Percentiles rank a stretch among this genome's conserved stretches.
phyloP scores from a whole-genome alignment of 2,329 filamentous ascomycete species.

The Aspergillus brunneoviolaceus region DNA sequence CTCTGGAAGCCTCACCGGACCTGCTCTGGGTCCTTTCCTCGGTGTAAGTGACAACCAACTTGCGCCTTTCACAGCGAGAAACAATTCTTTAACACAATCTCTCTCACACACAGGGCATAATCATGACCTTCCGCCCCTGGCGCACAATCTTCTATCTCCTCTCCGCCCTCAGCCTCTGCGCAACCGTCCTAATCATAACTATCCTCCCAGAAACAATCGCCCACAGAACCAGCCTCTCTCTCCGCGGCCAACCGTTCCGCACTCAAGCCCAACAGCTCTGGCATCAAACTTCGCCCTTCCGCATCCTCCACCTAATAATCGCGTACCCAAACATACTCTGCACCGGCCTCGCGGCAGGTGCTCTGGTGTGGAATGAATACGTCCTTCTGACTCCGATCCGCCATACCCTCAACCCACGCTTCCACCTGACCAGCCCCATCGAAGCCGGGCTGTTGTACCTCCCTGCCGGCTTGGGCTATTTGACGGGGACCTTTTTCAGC shows the following conservation, averaged over 20 bases:
- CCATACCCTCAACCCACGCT: slow-evolving; percentile 72
- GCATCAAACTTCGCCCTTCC: slow-evolving; percentile 65
- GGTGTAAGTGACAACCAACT: slow-evolving; percentile 26
- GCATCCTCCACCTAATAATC: slow-evolving; percentile 61
- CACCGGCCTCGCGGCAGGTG: slow-evolving; percentile 59
- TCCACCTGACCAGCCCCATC: slow-evolving; percentile 64
- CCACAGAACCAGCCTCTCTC: slow-evolving; percentile 60
- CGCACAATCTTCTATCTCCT: slow-evolving; percentile 77
- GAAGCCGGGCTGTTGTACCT: slow-evolving; percentile 72
- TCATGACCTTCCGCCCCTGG: slow-evolving; percentile 73
- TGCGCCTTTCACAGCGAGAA: too few relatives aligned
- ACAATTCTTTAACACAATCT: too few relatives aligned
- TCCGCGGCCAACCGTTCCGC: slow-evolving; percentile 53
- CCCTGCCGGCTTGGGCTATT: slow-evolving; percentile 68
- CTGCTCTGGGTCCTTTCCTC: slow-evolving; percentile 58
- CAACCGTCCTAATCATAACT: slow-evolving; percentile 60
- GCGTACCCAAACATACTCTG: slow-evolving; percentile 68
- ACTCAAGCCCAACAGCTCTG: slow-evolving; percentile 57
- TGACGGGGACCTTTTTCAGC: slow-evolving; percentile 69
- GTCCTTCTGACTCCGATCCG: slow-evolving; percentile 67
- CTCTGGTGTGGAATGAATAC: slow-evolving; percentile 75
- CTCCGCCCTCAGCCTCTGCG: slow-evolving; percentile 63
- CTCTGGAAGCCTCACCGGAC: slow-evolving; percentile 68
- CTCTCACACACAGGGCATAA: slow-evolving; percentile 57
- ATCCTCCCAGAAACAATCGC: slow-evolving; percentile 73